Evolutionary conservation across 2,329 filamentous ascomycete genomes (phyloP).

Genomic region (Ceratocystis papillata): DNA sequence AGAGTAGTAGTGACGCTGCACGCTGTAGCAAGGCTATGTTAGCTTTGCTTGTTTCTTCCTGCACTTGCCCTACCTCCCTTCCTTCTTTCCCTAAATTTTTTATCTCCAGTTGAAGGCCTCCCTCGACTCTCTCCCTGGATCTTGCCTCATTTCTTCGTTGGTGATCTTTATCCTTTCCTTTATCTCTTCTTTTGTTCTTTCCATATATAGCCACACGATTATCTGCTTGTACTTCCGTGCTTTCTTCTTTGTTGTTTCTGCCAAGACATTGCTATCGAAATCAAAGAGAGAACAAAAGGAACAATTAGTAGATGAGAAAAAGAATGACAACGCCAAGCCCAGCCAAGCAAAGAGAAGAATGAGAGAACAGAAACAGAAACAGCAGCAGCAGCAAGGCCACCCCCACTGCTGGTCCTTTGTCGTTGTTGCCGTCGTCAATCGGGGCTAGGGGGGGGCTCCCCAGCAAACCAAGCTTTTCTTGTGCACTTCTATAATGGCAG

Average conservation of each 20-base stretch:
- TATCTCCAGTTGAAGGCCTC: background rate
- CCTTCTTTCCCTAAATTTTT: constrained; percentile 2
- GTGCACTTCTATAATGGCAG: constrained; percentile 1
- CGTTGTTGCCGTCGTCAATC: constrained; percentile 6
- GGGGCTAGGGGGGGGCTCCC: background rate
- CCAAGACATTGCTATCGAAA: background rate
- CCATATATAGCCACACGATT: background rate
- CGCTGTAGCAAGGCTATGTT: too few relatives aligned
- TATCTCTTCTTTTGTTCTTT: background rate
- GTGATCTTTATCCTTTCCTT: background rate
- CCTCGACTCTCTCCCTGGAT: background rate
- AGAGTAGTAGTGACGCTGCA: too few relatives aligned
- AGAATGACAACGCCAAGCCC: background rate
- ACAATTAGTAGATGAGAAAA: constrained; percentile 6
- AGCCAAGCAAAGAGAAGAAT: constrained; percentile 2
- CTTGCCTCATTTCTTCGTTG: background rate
- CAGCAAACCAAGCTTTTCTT: constrained; percentile 5
- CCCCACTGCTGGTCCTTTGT: background rate
- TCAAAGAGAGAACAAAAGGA: background rate
- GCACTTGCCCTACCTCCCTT: background rate
- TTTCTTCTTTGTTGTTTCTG: background rate
- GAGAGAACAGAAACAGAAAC: background rate
- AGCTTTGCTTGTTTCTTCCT: background rate
- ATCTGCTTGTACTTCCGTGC: background rate
- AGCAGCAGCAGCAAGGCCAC: background rate